A percentile compares a stretch with the other conserved stretches of the same genome.
Evolutionary conservation across 805 yeast genomes (phyloP).

Genomic region (Cyberlindnera mississippiensis): DNA sequence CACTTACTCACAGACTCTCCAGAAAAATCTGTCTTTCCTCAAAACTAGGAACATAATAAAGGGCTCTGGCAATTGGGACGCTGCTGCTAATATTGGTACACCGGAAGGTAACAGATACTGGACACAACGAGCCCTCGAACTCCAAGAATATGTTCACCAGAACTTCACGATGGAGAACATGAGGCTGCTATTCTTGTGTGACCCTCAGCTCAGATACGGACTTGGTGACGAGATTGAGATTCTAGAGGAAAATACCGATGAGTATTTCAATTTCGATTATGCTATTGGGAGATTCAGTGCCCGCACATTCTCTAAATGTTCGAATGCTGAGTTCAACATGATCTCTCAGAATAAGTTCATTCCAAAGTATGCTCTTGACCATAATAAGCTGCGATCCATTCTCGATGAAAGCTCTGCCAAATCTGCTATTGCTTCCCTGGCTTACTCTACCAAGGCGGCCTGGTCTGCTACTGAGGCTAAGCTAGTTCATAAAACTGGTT

Average conservation of each 20-base stretch:
- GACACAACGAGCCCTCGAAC: slow-evolving; percentile 36
- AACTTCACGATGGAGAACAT: slow-evolving; percentile 32
- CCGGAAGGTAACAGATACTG: slow-evolving; percentile 37
- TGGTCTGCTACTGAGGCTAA: slow-evolving; percentile 32
- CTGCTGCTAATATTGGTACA: slow-evolving; percentile 24
- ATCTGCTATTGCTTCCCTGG: slow-evolving; percentile 31
- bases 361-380: slow-evolving; percentile 31
- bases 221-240: not conserved
- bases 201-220: slow-evolving; percentile 6
- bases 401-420: slow-evolving; percentile 25
- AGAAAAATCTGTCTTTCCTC: slow-evolving; percentile 31
- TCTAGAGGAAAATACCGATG: slow-evolving; percentile 29
- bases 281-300: slow-evolving; percentile 16
- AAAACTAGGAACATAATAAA: slow-evolving; percentile 40
- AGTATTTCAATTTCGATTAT: slow-evolving; percentile 43
- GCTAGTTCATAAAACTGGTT: slow-evolving; percentile 31
- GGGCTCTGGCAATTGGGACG: slow-evolving; percentile 33
- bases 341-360: slow-evolving; percentile 33
- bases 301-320: not conserved
- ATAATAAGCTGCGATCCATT: slow-evolving; percentile 22
- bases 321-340: not conserved
- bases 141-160: slow-evolving; percentile 31
- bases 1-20: slow-evolving; percentile 36
- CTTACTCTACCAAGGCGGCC: slow-evolving; percentile 31
- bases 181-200: slow-evolving; percentile 34